Conservation (phyloP, 1,139 yeast species). For the Pichia sp. region DNA sequence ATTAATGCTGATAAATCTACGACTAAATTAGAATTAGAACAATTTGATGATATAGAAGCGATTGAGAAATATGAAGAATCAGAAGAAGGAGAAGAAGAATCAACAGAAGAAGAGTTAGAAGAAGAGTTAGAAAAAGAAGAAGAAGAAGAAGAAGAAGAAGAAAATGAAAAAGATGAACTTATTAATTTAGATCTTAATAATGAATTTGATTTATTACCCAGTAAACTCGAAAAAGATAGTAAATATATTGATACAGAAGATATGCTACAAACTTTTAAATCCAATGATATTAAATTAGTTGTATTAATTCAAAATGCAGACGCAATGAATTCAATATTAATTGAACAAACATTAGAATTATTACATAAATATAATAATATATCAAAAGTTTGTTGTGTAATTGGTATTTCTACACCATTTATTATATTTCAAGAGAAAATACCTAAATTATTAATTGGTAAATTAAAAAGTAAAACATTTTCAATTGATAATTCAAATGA, state of each 20-base stretch:
- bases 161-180: slow-evolving; percentile 7
- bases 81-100: too few relatives aligned
- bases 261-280: slow-evolving; percentile 27
- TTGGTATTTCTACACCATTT: slow-evolving; percentile 51
- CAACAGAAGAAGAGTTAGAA: too few relatives aligned
- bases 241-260: slow-evolving; percentile 30
- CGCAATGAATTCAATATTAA: slow-evolving; percentile 45
- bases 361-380: slow-evolving; percentile 33
- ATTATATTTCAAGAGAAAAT: slow-evolving; percentile 38
- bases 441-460: slow-evolving; percentile 26
- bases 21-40: too few relatives aligned
- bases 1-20: too few relatives aligned
- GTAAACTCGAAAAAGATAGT: slow-evolving; percentile 26
- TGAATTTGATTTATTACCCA: slow-evolving; percentile 19
- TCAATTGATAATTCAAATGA: slow-evolving; percentile 40
- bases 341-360: slow-evolving; percentile 44
- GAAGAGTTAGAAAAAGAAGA: not conserved
- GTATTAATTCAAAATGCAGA: slow-evolving; percentile 62
- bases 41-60: too few relatives aligned
- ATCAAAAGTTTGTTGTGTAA: slow-evolving; percentile 19
- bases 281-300: slow-evolving; percentile 22
- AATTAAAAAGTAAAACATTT: slow-evolving; percentile 27
- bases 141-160: slow-evolving; percentile 18
- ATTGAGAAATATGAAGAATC: too few relatives aligned
- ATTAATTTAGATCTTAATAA: slow-evolving; percentile 15